A percentile compares a stretch with the other conserved stretches of the same genome.
Conservation (phyloP, 2,329 filamentous ascomycete species). For the Verticillium longisporum region DNA sequence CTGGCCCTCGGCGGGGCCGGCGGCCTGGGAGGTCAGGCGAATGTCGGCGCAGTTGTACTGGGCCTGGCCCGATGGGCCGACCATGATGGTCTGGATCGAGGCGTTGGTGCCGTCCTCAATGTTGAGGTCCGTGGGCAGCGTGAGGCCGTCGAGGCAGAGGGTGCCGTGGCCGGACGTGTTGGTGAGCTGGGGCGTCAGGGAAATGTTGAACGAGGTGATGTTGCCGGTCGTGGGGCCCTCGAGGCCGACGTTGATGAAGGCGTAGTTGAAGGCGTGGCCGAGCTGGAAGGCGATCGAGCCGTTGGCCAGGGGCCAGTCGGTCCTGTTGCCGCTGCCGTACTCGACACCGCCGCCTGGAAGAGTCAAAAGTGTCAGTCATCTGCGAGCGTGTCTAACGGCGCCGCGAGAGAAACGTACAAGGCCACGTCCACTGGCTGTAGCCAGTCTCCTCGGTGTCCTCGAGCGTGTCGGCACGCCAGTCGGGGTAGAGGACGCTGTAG, state of each 20-base stretch:
- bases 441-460: constrained; percentile 22
- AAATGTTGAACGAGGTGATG: constrained; percentile 60
- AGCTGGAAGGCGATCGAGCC: constrained; percentile 41
- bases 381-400: no score
- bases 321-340: constrained; percentile 35
- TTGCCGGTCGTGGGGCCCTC: constrained; percentile 28
- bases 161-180: constrained; percentile 54
- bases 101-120: constrained; percentile 55
- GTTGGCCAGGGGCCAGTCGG: constrained; percentile 46
- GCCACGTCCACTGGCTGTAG: constrained; percentile 43
- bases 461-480: constrained; percentile 42
- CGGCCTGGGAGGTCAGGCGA: constrained; percentile 50
- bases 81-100: constrained; percentile 63
- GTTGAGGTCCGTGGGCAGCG: constrained; percentile 41
- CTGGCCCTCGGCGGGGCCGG: constrained; percentile 33
- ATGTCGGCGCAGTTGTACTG: constrained; percentile 75
- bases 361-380: not conserved
- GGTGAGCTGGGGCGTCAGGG: constrained; percentile 52
- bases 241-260: constrained; percentile 47
- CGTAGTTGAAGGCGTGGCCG: constrained; percentile 44
- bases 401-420: constrained; percentile 32
- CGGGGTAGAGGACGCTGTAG: constrained; percentile 39
- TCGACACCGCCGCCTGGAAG: constrained; percentile 39
- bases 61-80: constrained; percentile 49
- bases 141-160: constrained; percentile 58